Conservation (phyloP, 805 yeast genomes). For the Candida adriatica region DNA sequence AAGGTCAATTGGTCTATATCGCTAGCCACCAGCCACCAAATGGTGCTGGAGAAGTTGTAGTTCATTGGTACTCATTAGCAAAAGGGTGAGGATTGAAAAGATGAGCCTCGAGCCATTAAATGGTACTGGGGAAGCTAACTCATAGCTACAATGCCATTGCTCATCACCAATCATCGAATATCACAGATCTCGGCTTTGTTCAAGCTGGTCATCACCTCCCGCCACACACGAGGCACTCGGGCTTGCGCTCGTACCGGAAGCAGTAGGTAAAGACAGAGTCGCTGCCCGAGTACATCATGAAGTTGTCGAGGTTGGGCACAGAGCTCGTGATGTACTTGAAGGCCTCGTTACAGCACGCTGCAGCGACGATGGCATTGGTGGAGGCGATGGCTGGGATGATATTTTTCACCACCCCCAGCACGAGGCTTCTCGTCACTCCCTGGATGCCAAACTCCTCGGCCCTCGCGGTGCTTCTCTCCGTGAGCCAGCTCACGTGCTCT, state of each 20-base stretch:
- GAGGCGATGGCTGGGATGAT: conserved; percentile 94
- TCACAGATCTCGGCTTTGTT: neutral
- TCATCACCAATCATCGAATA: neutral
- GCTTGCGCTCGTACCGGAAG: conserved; percentile 53
- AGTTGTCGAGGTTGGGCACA: conserved; percentile 62
- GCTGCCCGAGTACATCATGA: conserved; percentile 84
- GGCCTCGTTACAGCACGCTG: conserved; percentile 80
- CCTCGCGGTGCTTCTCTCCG: conserved; percentile 43
- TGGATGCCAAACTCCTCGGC: conserved; percentile 58
- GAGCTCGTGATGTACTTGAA: conserved; percentile 69
- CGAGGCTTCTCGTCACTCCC: conserved; percentile 64
- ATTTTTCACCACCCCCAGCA: conserved; percentile 84
- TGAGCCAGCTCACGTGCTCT: conserved; percentile 60
- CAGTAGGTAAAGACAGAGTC: conserved; percentile 71
- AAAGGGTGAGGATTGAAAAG: too few relatives aligned
- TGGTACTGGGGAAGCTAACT: too few relatives aligned
- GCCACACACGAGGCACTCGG: conserved; percentile 77
- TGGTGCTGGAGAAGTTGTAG: too few relatives aligned
- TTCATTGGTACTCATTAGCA: too few relatives aligned
- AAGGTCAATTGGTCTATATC: too few relatives aligned
- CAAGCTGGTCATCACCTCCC: conserved; percentile 11
- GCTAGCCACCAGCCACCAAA: too few relatives aligned
- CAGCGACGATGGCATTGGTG: conserved; percentile 89
- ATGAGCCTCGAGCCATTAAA: too few relatives aligned
- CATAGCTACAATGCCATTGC: neutral